Evolutionary conservation across 768 basidiomycete species (phyloP).

Genomic region (Amyloporia xantha): DNA sequence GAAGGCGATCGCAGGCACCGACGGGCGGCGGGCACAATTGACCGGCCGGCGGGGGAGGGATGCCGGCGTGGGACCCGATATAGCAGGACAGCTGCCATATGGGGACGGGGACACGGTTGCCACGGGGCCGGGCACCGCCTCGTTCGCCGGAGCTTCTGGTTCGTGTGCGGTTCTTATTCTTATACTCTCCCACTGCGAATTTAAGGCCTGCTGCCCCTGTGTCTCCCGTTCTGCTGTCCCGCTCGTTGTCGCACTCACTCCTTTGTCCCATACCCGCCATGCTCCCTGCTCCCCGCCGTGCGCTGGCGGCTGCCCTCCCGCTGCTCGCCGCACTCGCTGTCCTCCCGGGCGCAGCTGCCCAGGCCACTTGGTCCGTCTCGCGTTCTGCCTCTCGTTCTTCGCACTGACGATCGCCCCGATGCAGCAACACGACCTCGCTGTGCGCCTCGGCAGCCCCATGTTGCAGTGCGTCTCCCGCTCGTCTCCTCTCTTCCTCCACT

Average conservation of each 20-base stretch:
- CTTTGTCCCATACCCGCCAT: background rate
- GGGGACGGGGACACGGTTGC: background rate
- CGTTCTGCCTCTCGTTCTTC: background rate
- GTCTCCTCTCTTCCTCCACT: background rate
- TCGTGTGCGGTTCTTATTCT: too few species aligned
- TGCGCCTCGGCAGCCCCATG: constrained; percentile 36
- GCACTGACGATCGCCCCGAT: background rate
- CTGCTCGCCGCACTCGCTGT: background rate
- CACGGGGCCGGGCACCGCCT: too few species aligned
- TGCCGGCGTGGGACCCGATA: background rate
- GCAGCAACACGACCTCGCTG: constrained; percentile 31
- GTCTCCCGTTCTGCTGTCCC: background rate
- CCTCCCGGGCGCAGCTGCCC: constrained; percentile 12
- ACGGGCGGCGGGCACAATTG: too few species aligned
- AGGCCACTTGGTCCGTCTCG: constrained; percentile 15
- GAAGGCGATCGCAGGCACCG: too few species aligned
- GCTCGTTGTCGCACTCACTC: background rate
- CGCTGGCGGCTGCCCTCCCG: constrained; percentile 1
- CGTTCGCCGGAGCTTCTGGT: too few species aligned
- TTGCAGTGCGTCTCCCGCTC: constrained; percentile 31
- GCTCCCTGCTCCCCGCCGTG: background rate
- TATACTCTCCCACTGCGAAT: too few species aligned
- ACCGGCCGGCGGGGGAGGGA: background rate
- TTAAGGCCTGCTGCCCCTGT: background rate
- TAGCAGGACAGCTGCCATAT: background rate